A percentile compares a stretch with the other conserved stretches of the same genome.
phyloP scores from a whole-genome alignment of 2,329 filamentous ascomycete species.

The Sarocladiaceae sp. region DNA sequence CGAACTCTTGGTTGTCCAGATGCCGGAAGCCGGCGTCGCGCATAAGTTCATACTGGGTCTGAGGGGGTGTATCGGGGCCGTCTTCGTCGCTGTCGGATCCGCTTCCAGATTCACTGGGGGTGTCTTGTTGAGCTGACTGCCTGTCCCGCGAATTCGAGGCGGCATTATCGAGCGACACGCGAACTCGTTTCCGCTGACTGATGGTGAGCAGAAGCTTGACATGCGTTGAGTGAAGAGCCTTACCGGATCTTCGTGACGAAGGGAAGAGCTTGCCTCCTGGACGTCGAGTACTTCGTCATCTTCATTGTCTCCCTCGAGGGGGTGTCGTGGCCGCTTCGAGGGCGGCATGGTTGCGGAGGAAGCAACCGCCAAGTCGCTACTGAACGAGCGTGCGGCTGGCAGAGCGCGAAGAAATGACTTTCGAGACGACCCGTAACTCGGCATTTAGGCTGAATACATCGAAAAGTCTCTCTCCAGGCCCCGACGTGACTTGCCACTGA shows the following conservation, averaged over 20 bases:
- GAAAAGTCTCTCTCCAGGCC: too few species aligned
- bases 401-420: not conserved
- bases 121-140: not conserved
- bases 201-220: slow-evolving; percentile 15
- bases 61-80: slow-evolving; percentile 33
- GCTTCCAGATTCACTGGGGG: slow-evolving; percentile 12
- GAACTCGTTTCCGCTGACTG: slow-evolving; percentile 27
- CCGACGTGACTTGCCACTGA: too few species aligned
- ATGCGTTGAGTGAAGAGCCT: slow-evolving; percentile 12
- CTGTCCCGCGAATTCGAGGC: slow-evolving; percentile 15
- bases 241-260: slow-evolving; percentile 33
- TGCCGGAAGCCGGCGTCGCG: slow-evolving; percentile 55
- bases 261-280: slow-evolving; percentile 34
- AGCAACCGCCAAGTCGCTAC: not conserved
- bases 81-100: slow-evolving; percentile 24
- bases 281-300: slow-evolving; percentile 26
- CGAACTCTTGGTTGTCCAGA: slow-evolving; percentile 47
- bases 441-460: too few species aligned
- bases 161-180: slow-evolving; percentile 22
- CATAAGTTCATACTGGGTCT: slow-evolving; percentile 56
- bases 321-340: slow-evolving; percentile 4
- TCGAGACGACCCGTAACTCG: too few species aligned
- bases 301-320: slow-evolving; percentile 19
- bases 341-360: not conserved
- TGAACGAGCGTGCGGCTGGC: not conserved